Conservation (phyloP, 495 filamentous ascomycete genomes). For the Mycothermus thermophilus region DNA sequence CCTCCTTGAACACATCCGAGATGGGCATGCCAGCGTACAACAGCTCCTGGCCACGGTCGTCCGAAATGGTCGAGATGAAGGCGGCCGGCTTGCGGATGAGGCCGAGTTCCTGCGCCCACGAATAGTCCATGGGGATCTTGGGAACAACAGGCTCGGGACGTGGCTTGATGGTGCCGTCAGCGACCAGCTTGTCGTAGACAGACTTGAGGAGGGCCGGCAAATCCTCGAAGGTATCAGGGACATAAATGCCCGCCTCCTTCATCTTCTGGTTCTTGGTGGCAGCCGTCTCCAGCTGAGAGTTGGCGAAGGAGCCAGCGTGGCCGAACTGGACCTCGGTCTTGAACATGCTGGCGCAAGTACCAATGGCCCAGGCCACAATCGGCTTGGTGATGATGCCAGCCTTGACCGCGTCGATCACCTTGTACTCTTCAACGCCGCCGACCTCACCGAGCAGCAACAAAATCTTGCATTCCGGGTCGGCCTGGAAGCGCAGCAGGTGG, state of each 20-base stretch:
- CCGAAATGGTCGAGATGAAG: slow-evolving; percentile 98
- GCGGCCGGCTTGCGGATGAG: slow-evolving; percentile 98
- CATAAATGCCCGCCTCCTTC: slow-evolving; percentile 79
- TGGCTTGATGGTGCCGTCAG: slow-evolving; percentile 69
- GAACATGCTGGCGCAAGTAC: slow-evolving; percentile 98
- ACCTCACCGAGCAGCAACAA: slow-evolving; percentile 93
- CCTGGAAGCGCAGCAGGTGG: slow-evolving; percentile 88
- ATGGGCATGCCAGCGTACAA: slow-evolving; percentile 99
- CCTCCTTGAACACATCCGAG: slow-evolving; percentile 96
- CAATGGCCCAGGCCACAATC: slow-evolving; percentile 97
- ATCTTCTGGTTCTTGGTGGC: slow-evolving; percentile 92
- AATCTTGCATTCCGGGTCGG: slow-evolving; percentile 94
- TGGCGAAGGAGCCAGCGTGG: slow-evolving; percentile 95
- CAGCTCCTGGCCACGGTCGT: slow-evolving; percentile 98
- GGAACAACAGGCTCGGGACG: slow-evolving; percentile 80
- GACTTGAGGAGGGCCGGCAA: slow-evolving; percentile 58
- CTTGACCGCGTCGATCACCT: slow-evolving; percentile 96
- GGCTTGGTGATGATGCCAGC: slow-evolving; percentile 89
- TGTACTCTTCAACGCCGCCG: slow-evolving; percentile 98
- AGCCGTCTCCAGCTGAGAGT: slow-evolving; percentile 96
- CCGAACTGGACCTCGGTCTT: slow-evolving; percentile 99
- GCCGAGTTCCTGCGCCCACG: slow-evolving; percentile 97
- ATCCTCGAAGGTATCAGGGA: slow-evolving; percentile 95
- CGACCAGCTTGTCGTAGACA: slow-evolving; percentile 77
- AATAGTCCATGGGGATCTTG: slow-evolving; percentile 99